phyloP scores from a whole-genome alignment of 2,329 filamentous ascomycete species.

The Fusarium illudens region DNA sequence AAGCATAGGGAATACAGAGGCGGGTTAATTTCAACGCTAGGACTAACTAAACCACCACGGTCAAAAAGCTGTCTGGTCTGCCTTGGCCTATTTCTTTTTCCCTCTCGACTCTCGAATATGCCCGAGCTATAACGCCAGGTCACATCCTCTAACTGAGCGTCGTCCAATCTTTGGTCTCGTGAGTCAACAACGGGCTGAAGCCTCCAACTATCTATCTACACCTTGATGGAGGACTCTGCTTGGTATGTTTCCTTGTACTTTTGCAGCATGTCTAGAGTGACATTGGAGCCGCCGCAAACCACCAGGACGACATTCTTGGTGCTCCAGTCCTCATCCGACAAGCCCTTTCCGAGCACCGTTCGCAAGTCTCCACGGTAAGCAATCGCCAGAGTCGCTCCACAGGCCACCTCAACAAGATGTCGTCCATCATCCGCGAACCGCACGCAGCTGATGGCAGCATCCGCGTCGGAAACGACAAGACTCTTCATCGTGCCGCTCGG shows the following conservation, averaged over 20 bases:
- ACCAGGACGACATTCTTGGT: constrained; percentile 81
- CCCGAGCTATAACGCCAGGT: neutral
- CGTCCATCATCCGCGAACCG: constrained; percentile 83
- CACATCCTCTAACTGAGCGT: neutral
- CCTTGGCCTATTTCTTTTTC: neutral
- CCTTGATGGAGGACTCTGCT: constrained; percentile 45
- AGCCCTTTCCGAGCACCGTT: constrained; percentile 62
- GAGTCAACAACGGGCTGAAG: neutral
- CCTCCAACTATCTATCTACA: constrained; percentile 21
- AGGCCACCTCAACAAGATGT: constrained; percentile 83
- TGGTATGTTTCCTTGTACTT: constrained; percentile 62
- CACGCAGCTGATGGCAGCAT: constrained; percentile 81
- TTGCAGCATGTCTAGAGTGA: constrained; percentile 68
- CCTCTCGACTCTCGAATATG: neutral
- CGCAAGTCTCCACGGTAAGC: constrained; percentile 72
- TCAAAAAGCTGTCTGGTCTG: neutral
- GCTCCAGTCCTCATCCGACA: constrained; percentile 65
- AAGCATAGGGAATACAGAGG: neutral
- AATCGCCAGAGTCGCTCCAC: constrained; percentile 79
- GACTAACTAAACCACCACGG: neutral
- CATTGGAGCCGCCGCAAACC: constrained; percentile 81
- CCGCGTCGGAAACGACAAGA: constrained; percentile 58
- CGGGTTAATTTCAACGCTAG: neutral
- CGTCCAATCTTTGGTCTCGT: neutral
- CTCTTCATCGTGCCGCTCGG: constrained; percentile 47